Evolutionary conservation across 176 grass and related monocot species (phyloP), one percentile per base, ranked within the genome.

Genomic region (Dendrocalamus sinicus): DNA sequence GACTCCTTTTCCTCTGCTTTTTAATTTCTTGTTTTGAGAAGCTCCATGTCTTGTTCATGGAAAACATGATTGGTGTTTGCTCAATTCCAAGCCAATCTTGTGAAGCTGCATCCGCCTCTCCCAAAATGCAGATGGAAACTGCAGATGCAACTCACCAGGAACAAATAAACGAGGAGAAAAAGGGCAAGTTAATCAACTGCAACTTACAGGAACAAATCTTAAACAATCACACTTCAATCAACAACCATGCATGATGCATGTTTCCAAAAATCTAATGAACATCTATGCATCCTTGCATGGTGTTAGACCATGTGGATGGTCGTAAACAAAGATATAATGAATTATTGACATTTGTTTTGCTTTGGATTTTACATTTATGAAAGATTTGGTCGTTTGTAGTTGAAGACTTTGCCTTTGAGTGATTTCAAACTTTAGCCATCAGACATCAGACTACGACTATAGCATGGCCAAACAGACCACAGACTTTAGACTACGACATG

Each of bases 61-160:
- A 48, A 61, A 64, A 47, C 32, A n/a, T 39, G n/a, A 46, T 45
- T 76, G 22, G 28, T 46, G 3, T 68, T 11, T 74, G 4, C 32
- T 40, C 24, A 58, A 67, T 65, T 35, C 0, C 20, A 67, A 45
- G 5, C 35, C 58, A 54, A 84, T 28, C 22, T 32, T 73, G 5
- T 84, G 41, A 47, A 51, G 14, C 35, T 75, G 35, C 17, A 3
- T 22, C 35, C 15, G 76, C 28, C 23, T 72, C 39, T 50, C 12
- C 13, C 24, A 73, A 17, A 70, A 78, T 73, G 73, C 24, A 90
- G 89, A 90, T 90, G 79, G 79, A 90, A 78, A 57, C 47, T 86
- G 48, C 69, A 73, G 73, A 59, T 83, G 73, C 11, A 30, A 39
- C 84, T 28, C 73, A 69, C 41, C 19, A 67, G 23, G 70, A 67